Base-by-base conservation (phyloP, 1,284 basidiomycete species). In the Austropuccinia psidii region DNA sequence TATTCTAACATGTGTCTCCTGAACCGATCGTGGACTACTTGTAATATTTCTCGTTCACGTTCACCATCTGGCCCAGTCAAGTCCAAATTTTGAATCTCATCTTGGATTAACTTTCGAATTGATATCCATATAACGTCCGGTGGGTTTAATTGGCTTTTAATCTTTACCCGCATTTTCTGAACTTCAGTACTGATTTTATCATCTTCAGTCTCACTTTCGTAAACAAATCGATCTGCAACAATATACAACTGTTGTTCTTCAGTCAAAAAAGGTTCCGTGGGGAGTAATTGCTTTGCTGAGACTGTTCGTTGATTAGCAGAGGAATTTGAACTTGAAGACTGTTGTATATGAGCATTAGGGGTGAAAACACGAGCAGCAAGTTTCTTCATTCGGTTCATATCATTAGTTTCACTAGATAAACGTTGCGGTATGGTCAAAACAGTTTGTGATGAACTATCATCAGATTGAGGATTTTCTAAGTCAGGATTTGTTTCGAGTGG, bases 71-170 rank as follows among this genome's bases (percentile, higher is more conserved):
- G 19, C 24, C 43, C 15, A 9, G 17, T 35, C 37, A 19, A 39
- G 4, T 61, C 55, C 1, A 72, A 15, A 45, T 52, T 72, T 4
- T 52, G 21, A 33, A 72, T 60, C n/a, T 72, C 69, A 50, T 72
- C 69, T 72, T 61, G 27, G n/a, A 72, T 52, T 47, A 72, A 39
- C 35, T 72, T 72, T 15, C 57, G 43, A 39, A 72, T 54, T 15
- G 69, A 72, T 17, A 72, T 72, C 33, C 43, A 72, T 9, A 72
- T 50, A 11, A 72, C 62, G 37, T 72, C 69, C 24, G 69, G 45
- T n/a, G 69, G 69, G 50, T 61, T 72, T 19, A 72, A 50, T 54
- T 72, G 69, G 45, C 47, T 62, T n/a, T 62, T 72, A 11, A 72
- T 72, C 49, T 62, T 72, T 9, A 54, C 37, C 7, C 61, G 37